Percentiles rank a stretch among this genome's conserved stretches.
Evolutionary conservation across 2,329 filamentous ascomycete genomes (phyloP).

Genomic region (Aspergillus puulaauensis): DNA sequence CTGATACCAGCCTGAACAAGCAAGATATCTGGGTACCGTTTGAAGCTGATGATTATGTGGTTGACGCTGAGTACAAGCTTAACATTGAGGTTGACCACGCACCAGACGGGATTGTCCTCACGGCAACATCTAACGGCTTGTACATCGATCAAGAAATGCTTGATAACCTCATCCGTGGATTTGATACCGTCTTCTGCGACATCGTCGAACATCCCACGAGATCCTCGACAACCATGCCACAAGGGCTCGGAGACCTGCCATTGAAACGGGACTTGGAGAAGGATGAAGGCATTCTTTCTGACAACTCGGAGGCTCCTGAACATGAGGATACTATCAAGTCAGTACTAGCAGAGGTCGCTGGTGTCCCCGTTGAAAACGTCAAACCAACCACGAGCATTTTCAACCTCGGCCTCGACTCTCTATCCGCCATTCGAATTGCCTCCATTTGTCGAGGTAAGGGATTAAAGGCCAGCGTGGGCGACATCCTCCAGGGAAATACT

Average conservation of each 20-base stretch:
- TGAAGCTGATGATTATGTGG: conserved; percentile 21
- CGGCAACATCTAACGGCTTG: conserved; percentile 22
- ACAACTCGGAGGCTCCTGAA: conserved; percentile 3
- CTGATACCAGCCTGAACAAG: conserved; percentile 8
- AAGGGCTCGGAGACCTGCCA: conserved; percentile 22
- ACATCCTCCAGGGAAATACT: conserved; percentile 33
- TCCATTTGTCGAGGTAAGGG: conserved; percentile 27
- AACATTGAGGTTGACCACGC: conserved; percentile 32
- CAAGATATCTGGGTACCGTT: conserved; percentile 26
- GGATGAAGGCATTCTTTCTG: background rate
- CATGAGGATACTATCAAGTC: conserved; percentile 21
- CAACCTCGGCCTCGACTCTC: conserved; percentile 31
- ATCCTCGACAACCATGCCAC: conserved; percentile 23
- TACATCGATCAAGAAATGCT: conserved; percentile 23
- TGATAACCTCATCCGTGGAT: conserved; percentile 17
- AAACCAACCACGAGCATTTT: conserved; percentile 29
- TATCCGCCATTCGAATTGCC: conserved; percentile 32
- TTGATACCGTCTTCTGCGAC: conserved; percentile 23
- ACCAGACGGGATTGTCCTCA: conserved; percentile 19
- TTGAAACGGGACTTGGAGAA: conserved; percentile 10
- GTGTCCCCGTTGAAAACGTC: conserved; percentile 22
- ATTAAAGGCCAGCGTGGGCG: conserved; percentile 28
- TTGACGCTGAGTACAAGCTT: conserved; percentile 29
- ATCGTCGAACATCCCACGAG: conserved; percentile 28
- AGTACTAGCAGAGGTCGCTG: conserved; percentile 24